Percentiles rank a stretch among this genome's conserved stretches.
These are phyloP conservation scores for Nitzschia sp. DNA, from an alignment of 108 stramenopile genomes.

Conservation along the genomic window DNA sequence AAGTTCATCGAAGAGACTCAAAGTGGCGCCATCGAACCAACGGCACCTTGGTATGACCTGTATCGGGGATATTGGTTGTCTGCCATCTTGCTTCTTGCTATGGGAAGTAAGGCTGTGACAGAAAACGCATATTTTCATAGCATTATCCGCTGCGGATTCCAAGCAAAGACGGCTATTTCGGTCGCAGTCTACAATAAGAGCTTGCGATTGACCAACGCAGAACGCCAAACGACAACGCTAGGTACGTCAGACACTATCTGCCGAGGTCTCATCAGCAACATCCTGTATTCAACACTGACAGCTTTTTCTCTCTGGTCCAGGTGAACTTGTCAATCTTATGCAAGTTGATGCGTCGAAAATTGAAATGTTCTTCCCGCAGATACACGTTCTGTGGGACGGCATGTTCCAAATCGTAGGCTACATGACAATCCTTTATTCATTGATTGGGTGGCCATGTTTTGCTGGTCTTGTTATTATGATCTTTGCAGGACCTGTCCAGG, in stretches of 20 bases:
- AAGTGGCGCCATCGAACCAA: slow-evolving; percentile 39
- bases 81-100: slow-evolving; percentile 51
- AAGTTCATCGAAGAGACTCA: slow-evolving; percentile 63
- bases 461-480: slow-evolving; percentile 80
- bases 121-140: slow-evolving; percentile 71
- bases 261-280: background rate
- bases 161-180: slow-evolving; percentile 57
- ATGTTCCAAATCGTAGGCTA: slow-evolving; percentile 72
- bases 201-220: slow-evolving; percentile 69
- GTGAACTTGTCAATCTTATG: slow-evolving; percentile 91
- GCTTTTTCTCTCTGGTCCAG: slow-evolving; percentile 14
- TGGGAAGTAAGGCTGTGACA: slow-evolving; percentile 65
- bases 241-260: slow-evolving; percentile 1
- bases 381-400: slow-evolving; percentile 81
- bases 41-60: slow-evolving; percentile 41
- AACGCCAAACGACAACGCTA: slow-evolving; percentile 62
- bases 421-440: slow-evolving; percentile 65
- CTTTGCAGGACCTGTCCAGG: slow-evolving; percentile 63
- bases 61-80: slow-evolving; percentile 80
- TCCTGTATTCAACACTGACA: background rate
- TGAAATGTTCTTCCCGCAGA: slow-evolving; percentile 67
- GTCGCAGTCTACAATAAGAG: slow-evolving; percentile 83
- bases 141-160: slow-evolving; percentile 47
- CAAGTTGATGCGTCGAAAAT: slow-evolving; percentile 89
- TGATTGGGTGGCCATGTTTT: slow-evolving; percentile 79